Base-by-base conservation (phyloP, 345 rosid species). In the Eucalyptus victrix region DNA sequence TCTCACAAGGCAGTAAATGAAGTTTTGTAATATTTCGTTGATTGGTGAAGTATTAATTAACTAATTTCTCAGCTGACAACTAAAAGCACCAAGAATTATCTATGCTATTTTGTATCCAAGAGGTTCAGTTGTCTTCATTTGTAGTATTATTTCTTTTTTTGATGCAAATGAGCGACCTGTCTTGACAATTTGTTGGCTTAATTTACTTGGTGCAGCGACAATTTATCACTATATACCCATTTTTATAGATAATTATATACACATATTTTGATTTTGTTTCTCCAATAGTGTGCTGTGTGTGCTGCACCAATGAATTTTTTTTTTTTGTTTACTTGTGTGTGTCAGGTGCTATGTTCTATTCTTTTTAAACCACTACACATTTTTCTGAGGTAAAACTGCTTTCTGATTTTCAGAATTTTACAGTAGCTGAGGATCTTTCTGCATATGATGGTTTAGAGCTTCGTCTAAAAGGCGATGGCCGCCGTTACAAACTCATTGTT, bases 381-480 rank as follows among this genome's bases (percentile, higher is more conserved):
- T 76, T 76, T 76, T 76, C 83, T 21, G 30, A 37, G 9, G 80
- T 56, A 89, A 30, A 30, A n/a, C 34, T 24, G 44, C 51, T 40
- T 89, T 24, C 89, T 86, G 87, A 45, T 88, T 88, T 89, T 65
- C 94, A 97, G 99, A 97, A 97, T 93, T 98, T 97, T 92, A 37
- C 96, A 37, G 91, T 65, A 88, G 95, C 99, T 0, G 97, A 94
- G 91, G 95, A 98, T 91, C 95, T 98, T 91, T 97, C 98, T 83
- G 97, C 97, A 58, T 97, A 97, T 91, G 98, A 98, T 89, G 99
- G 99, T 91, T 89, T 98, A 89, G 98, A 95, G 94, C 90, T 98
- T 89, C 89, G 94, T 49, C 86, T 97, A 65, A 96, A 94, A 91
- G 99, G 99, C 5, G 95, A 98, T 93, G 99, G 98, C n/a, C 95